Evolutionary conservation across 2,329 filamentous ascomycete species (phyloP).

Genomic region (Arthrobotrys entomopaga): DNA sequence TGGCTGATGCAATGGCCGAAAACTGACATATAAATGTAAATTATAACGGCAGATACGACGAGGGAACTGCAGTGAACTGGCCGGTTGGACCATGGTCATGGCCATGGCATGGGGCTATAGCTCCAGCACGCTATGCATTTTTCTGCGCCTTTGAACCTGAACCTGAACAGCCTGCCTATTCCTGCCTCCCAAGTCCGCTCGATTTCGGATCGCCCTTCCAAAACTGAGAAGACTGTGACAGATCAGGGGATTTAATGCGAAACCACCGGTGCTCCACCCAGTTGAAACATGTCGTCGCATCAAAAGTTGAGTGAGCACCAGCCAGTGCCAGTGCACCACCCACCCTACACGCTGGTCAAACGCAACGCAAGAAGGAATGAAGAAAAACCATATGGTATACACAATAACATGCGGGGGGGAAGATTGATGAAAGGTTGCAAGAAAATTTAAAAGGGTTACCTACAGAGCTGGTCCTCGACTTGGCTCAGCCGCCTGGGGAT

Average conservation of each 20-base stretch:
- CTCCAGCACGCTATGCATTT: neutral
- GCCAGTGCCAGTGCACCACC: no score
- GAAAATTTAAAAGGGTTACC: conserved; percentile 16
- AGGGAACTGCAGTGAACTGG: no score
- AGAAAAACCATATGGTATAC: neutral
- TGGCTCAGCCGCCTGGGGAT: conserved; percentile 42
- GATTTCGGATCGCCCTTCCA: conserved; percentile 54
- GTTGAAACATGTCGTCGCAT: conserved; percentile 24
- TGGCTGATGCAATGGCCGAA: conserved; percentile 11
- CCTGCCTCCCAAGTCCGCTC: conserved; percentile 21
- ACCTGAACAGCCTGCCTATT: conserved; percentile 28
- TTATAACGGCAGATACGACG: conserved; percentile 43
- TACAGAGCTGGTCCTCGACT: conserved; percentile 53
- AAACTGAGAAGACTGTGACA: conserved; percentile 44
- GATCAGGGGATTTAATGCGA: conserved; percentile 53
- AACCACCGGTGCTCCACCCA: conserved; percentile 42
- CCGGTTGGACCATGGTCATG: no score
- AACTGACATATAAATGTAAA: conserved; percentile 36
- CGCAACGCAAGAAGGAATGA: conserved; percentile 18
- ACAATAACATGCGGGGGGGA: neutral
- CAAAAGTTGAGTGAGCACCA: neutral
- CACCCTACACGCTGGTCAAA: no score
- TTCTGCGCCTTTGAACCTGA: conserved; percentile 4
- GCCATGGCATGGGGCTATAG: neutral
- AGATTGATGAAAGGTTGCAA: no score